Base-by-base conservation (phyloP, 306 rosid species). In the Quercus bicolor region DNA sequence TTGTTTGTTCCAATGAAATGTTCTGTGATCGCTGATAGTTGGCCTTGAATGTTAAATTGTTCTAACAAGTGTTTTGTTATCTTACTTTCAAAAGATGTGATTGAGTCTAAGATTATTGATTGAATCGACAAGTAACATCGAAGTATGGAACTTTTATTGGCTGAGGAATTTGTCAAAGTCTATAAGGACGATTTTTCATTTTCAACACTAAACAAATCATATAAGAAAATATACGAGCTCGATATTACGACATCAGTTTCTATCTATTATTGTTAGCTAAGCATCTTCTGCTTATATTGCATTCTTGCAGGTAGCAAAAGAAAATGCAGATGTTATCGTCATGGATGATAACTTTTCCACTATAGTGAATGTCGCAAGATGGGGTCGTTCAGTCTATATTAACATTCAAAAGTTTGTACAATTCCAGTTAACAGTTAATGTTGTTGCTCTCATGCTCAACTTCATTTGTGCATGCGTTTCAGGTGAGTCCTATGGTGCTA, bases 371-470 rank as follows among this genome's bases (percentile, higher is more conserved):
- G 94, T 93, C 37, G 86, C 88, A 14, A 80, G 86, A 89, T 95
- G 99, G 98, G 97, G 97, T 5, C 93, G 98, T 75, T 83, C 98
- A 10, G 96, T 95, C n/a, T 93, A 93, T 74, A 79, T 93, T 74
- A 95, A 95, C 75, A 91, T 93, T 76, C 99, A 93, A 23, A 95
- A 95, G 86, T 95, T 95, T 68, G 99, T 95, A 37, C 98, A 95
- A 84, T 93, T 95, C 84, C 99, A 95, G 87, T 83, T 95, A 72
- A 91, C 97, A 1, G 98, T 95, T n/a, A 95, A 92, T 72, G 90
- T 95, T 29, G 99, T 93, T 2, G 99, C 99, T 72, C 92, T 93
- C 66, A 80, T 91, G 84, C 94, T 93, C 84, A 95, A 90, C 80
- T 91, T 91, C 52, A 77, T 90, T 56, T 93, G 97, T 2, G 98